Base-by-base conservation (phyloP, 1,284 basidiomycete species). In the Papiliotrema nemorosa region DNA sequence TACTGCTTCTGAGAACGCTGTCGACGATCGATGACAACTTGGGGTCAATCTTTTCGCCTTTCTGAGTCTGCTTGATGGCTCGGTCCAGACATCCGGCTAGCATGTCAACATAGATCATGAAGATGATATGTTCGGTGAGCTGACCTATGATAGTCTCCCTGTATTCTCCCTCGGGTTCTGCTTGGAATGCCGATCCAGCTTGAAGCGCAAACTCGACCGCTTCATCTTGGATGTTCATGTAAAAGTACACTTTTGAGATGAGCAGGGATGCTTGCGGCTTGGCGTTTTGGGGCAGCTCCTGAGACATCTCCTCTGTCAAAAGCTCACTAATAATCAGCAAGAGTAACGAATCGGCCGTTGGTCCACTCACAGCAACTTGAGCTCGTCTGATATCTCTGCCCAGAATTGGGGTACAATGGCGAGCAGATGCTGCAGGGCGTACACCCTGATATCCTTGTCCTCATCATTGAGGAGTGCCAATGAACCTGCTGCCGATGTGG, bases 301-400 rank as follows among this genome's bases (percentile, higher is more conserved):
- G 79, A 57, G 82, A 83, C 42, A 68, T 50, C 39, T 69, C 65
- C 76, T 97, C 93, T 59, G 92, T 91, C 5, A 97, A 77, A 2
- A 86, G 81, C 75, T 97, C 93, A 62, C 92, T 96, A 67, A 14
- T 16, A 40, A 10, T 37, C 52, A 22, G 53, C 37, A 18, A 45
- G 18, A 20, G 2, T 24, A 47, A 18, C 12, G 12, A 18, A 18
- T 37, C 18, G 35, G 10, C 10, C 18, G 10, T 7, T 20, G 10
- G 35, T 6, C 10, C 35, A 81, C 88, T 67, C 70, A 90, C 91
- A 97, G 90, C 55, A 84, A 79, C 34, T 87, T 81, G 62, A 97
- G 85, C 71, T 90, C 84, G 73, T 97, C 93, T 64, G 90, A 91
- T 68, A 97, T 93, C 80, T 97, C 93, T 47, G 92, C 87, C 92